A percentile compares a stretch with the other conserved stretches of the same genome.
These are phyloP conservation scores for Sporodiniella umbellata DNA, from an alignment of 371 early-diverging fungal species.

Conservation along the genomic window DNA sequence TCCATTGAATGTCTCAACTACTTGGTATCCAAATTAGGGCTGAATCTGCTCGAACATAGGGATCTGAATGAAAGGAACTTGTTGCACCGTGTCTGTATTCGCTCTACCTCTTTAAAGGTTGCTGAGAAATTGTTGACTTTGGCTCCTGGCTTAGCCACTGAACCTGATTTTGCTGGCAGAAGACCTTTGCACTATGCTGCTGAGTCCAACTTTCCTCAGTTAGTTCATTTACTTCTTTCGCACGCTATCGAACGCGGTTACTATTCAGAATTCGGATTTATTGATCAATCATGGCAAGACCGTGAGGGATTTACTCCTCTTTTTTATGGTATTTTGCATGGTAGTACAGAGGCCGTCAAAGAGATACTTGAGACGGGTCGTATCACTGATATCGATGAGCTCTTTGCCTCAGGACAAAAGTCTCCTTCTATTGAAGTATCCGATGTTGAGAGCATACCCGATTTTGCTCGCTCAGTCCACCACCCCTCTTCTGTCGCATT, in stretches of 20 bases:
- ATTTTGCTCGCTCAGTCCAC: constrained; percentile 32
- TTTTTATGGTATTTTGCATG: constrained; percentile 65
- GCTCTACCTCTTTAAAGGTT: constrained; percentile 27
- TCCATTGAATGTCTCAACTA: constrained; percentile 46
- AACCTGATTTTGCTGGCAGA: constrained; percentile 61
- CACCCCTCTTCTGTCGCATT: constrained; percentile 53
- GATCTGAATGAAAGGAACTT: constrained; percentile 68
- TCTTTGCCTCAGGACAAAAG: constrained; percentile 25
- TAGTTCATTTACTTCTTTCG: constrained; percentile 40
- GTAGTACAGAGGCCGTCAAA: constrained; percentile 51
- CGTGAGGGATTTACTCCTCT: constrained; percentile 69
- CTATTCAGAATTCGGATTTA: constrained; percentile 38
- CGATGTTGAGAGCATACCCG: constrained; percentile 22
- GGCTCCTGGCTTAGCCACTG: constrained; percentile 21
- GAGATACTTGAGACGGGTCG: constrained; percentile 55
- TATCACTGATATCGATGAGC: constrained; percentile 48
- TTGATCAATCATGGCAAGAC: constrained; percentile 54
- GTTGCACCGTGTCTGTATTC: constrained; percentile 57
- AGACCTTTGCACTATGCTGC: constrained; percentile 71
- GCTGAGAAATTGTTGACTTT: constrained; percentile 14
- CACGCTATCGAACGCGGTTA: constrained; percentile 44
- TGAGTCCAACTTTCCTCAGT: constrained; percentile 46
- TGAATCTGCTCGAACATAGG: constrained; percentile 30
- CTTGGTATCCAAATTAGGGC: constrained; percentile 36
- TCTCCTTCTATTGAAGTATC: constrained; percentile 3